These are phyloP conservation scores for Citrus unshiu DNA, from an alignment of 345 rosid species.

Conservation along the genomic window DNA sequence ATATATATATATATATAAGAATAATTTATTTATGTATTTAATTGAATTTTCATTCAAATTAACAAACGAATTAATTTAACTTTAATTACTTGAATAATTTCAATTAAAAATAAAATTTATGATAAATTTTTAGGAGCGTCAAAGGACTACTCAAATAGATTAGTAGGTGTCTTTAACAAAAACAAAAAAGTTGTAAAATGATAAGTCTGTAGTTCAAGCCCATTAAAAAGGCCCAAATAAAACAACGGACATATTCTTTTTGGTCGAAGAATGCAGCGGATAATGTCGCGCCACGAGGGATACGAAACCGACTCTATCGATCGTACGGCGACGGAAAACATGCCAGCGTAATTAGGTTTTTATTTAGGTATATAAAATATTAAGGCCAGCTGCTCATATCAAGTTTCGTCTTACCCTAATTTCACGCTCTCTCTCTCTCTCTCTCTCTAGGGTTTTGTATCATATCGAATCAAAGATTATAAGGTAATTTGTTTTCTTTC, in stretches of 20 bases:
- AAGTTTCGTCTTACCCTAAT: too few species aligned
- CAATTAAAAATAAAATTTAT: too few species aligned
- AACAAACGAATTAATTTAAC: too few species aligned
- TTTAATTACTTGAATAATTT: too few species aligned
- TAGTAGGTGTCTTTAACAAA: too few species aligned
- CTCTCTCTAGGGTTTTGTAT: constrained; percentile 3
- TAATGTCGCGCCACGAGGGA: not conserved
- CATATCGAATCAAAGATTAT: not conserved
- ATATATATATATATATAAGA: too few species aligned
- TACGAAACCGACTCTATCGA: not conserved
- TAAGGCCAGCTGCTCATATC: rapidly evolving
- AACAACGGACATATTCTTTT: not conserved
- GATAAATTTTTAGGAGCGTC: too few species aligned
- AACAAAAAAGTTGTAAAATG: too few species aligned
- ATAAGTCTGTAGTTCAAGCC: too few species aligned
- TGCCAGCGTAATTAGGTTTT: not conserved
- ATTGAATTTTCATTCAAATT: too few species aligned
- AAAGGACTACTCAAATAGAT: too few species aligned
- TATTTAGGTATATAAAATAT: not conserved
- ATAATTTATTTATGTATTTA: too few species aligned
- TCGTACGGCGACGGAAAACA: constrained; percentile 3
- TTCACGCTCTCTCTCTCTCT: not conserved
- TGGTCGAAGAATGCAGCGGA: not conserved
- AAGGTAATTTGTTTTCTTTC: constrained; percentile 6
- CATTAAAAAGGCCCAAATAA: not conserved